Evolutionary conservation across 2,329 filamentous ascomycete genomes (phyloP).

Genomic region (Arthrobotrys megalospora): DNA sequence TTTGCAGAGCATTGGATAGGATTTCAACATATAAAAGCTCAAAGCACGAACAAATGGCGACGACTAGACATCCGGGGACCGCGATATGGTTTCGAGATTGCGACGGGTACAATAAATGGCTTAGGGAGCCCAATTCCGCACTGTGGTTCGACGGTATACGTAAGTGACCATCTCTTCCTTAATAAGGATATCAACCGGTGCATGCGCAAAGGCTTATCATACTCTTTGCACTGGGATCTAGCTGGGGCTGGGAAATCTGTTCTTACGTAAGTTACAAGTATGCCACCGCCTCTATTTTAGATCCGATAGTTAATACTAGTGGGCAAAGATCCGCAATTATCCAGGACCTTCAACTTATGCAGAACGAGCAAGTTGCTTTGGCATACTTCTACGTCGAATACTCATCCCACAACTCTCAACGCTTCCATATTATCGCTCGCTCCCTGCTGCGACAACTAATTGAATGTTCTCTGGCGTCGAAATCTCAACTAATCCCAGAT

Average conservation of each 20-base stretch:
- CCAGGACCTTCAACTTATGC: conserved; percentile 27
- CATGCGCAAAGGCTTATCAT: too few relatives aligned
- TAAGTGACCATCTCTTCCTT: not conserved
- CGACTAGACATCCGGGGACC: conserved; percentile 9
- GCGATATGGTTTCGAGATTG: conserved; percentile 41
- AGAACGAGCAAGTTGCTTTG: not conserved
- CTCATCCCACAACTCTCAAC: conserved; percentile 18
- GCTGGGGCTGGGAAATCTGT: conserved; percentile 50
- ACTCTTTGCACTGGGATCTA: not conserved
- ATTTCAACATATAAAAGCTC: conserved; percentile 14
- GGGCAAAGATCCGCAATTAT: conserved; percentile 28
- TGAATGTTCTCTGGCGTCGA: not conserved
- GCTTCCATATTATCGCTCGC: conserved; percentile 2
- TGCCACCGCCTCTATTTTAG: not conserved
- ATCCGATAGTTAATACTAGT: not conserved
- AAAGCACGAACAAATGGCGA: conserved; percentile 32
- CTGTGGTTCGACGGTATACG: conserved; percentile 46
- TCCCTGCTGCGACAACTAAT: conserved; percentile 17
- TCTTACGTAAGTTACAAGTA: conserved; percentile 18
- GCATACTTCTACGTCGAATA: conserved; percentile 45
- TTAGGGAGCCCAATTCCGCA: not conserved
- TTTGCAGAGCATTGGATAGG: conserved; percentile 2
- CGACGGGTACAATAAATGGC: conserved; percentile 28
- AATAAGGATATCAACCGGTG: too few relatives aligned
- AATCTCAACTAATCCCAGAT: not conserved